Evolutionary conservation across 208 protist genomes (phyloP), one percentile per base, ranked within the genome.

Genomic region (Acanthamoeba lenticulata): DNA sequence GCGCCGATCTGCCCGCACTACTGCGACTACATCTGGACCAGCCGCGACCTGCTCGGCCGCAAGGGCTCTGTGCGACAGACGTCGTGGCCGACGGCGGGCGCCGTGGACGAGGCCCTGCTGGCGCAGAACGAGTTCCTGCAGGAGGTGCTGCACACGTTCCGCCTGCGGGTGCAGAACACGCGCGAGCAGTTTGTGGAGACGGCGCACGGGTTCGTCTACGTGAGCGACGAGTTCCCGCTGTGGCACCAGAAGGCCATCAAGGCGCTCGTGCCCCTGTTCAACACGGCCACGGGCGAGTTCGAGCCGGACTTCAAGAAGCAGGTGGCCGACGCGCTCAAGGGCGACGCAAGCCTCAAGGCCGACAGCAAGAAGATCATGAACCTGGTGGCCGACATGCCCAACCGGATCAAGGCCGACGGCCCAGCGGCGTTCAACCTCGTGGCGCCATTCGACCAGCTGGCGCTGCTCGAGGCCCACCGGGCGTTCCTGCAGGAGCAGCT

Each of bases 1-100:
- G 95, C 98, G 74, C 99, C 99, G n/a, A 98, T 99, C 72, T 98
- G 97, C 36, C 99, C 99, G 55, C 99, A 99, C 97, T 98, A 98
- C 47, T 94, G 97, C 65, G 99, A 99, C 95, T 95, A 99, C 88
- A 95, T 99, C 67, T 99, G 99, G 99, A 94, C 94, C 49, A 95
- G n/a, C n/a, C n/a, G n/a, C n/a, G n/a, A 97, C 34, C 69, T 99
- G 21, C 95, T 99, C 95, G 98, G 32, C 94, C 40, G 60, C 38
- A 27, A 11, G 1, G 52, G 49, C 24, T 94, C 69, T 44, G 42
- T 88, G 42, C 49, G 79, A 38, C 36, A 74, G n/a, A 79, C 42
- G 5, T 47, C 36, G 38, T 98, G 97, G 36, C 93, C 94, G 83
- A 95, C 95, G 79, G 97, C 96, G 52, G 97, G 96, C 0, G 96